Conservation (phyloP, 768 basidiomycete genomes). For the Coprinopsis sp. region DNA sequence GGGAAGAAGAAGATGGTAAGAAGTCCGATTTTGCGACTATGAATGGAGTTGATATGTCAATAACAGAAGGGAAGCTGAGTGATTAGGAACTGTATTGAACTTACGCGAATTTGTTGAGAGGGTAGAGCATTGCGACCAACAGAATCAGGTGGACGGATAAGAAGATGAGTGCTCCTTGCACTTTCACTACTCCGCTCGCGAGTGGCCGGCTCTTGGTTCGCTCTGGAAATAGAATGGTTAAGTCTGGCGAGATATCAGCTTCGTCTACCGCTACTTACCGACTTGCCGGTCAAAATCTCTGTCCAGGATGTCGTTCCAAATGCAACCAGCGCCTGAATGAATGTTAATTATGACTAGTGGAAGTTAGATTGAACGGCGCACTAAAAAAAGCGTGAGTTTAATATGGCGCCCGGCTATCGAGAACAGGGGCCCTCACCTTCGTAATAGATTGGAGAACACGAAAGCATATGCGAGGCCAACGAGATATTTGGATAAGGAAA, state of each 20-base stretch:
- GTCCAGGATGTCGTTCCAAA: slow-evolving; percentile 25
- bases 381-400: too few relatives aligned
- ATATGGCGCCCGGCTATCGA: too few relatives aligned
- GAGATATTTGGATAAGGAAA: not conserved
- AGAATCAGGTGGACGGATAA: slow-evolving; percentile 17
- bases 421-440: not conserved
- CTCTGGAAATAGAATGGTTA: slow-evolving; percentile 16
- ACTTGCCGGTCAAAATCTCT: slow-evolving; percentile 31
- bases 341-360: not conserved
- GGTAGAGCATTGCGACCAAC: slow-evolving; percentile 10
- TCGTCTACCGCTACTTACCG: slow-evolving; percentile 19
- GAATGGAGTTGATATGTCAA: slow-evolving; percentile 1
- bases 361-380: too few relatives aligned
- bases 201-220: slow-evolving; percentile 30
- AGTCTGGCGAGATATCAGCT: not conserved
- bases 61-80: not conserved
- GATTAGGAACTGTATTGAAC: not conserved
- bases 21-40: slow-evolving; percentile 9
- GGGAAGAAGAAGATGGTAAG: slow-evolving; percentile 17
- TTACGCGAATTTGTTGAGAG: slow-evolving; percentile 10
- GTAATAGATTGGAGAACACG: not conserved
- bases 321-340: slow-evolving; percentile 14
- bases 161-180: slow-evolving; percentile 25
- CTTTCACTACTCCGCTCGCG: slow-evolving; percentile 26
- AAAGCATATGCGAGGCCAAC: not conserved